Evolutionary conservation across 169 alveolate species (phyloP).

Genomic region (Condylostoma magnum): DNA sequence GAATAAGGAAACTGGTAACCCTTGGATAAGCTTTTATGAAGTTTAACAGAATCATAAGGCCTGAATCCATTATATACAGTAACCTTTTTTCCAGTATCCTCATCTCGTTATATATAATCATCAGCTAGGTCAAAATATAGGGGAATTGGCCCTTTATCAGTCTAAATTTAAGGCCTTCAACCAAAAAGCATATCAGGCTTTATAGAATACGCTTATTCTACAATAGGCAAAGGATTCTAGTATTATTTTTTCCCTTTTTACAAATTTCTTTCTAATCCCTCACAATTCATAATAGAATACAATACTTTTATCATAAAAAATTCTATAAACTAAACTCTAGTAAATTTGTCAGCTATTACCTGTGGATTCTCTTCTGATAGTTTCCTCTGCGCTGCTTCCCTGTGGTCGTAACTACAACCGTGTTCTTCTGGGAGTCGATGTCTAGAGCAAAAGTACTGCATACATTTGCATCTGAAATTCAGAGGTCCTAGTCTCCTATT

Average conservation of each 20-base stretch:
- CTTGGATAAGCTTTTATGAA: not conserved
- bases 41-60: constrained; percentile 19
- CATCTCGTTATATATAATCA: too few species aligned
- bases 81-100: not conserved
- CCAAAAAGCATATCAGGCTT: constrained; percentile 23
- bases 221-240: too few species aligned
- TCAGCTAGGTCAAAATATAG: not conserved
- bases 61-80: constrained; percentile 8
- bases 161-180: constrained; percentile 6
- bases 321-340: constrained; percentile 63
- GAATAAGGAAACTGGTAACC: not conserved
- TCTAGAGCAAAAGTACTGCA: constrained; percentile 84
- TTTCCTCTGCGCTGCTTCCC: constrained; percentile 78
- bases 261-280: not conserved
- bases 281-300: not conserved
- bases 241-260: too few species aligned
- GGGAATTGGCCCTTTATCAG: constrained; percentile 10
- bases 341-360: constrained; percentile 89
- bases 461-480: constrained; percentile 92
- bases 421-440: constrained; percentile 94
- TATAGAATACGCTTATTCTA: not conserved
- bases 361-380: constrained; percentile 84
- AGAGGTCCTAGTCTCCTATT: constrained; percentile 87
- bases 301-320: not conserved
- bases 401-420: constrained; percentile 90